These are phyloP conservation scores for Hypoxylon rubiginosum DNA, from an alignment of 2,329 filamentous ascomycete species.

Conservation along the genomic window DNA sequence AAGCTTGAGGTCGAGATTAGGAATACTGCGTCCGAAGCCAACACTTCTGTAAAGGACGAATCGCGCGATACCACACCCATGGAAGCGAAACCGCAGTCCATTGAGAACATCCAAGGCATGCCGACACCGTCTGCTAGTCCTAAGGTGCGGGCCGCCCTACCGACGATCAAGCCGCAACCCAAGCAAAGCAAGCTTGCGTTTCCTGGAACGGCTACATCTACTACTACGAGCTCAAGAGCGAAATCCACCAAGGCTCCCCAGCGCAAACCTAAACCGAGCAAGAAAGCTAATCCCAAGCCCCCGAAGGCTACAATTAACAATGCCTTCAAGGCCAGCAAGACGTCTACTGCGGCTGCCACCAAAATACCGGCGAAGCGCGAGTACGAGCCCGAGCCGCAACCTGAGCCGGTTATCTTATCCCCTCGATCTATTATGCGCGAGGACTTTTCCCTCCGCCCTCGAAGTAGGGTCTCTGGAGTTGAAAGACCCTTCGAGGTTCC, in stretches of 20 bases:
- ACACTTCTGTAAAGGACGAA: conserved; percentile 41
- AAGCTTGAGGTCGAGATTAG: conserved; percentile 61
- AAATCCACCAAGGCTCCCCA: conserved; percentile 53
- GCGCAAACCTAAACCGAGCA: conserved; percentile 56
- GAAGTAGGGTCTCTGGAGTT: conserved; percentile 34
- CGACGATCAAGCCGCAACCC: conserved; percentile 56
- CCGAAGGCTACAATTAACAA: conserved; percentile 48
- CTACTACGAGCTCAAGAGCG: conserved; percentile 44
- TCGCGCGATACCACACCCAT: conserved; percentile 44
- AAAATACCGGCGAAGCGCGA: conserved; percentile 48
- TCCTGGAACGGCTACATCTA: conserved; percentile 46
- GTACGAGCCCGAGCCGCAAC: conserved; percentile 36
- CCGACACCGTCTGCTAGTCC: conserved; percentile 71
- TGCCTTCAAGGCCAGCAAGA: conserved; percentile 50
- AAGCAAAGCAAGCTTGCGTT: conserved; percentile 69
- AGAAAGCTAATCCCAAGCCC: conserved; percentile 60
- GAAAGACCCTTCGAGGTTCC: conserved; percentile 26
- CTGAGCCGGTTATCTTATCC: conserved; percentile 23
- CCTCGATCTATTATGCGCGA: conserved; percentile 41
- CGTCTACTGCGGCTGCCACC: conserved; percentile 28
- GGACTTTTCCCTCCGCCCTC: conserved; percentile 50
- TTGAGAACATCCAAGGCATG: conserved; percentile 63
- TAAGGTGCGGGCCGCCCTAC: conserved; percentile 58
- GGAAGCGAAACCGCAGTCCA: conserved; percentile 56
- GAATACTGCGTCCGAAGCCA: conserved; percentile 42